Evolutionary conservation across 371 early-diverging fungal genomes (phyloP).

Genomic region (Capniomyces stellatus): DNA sequence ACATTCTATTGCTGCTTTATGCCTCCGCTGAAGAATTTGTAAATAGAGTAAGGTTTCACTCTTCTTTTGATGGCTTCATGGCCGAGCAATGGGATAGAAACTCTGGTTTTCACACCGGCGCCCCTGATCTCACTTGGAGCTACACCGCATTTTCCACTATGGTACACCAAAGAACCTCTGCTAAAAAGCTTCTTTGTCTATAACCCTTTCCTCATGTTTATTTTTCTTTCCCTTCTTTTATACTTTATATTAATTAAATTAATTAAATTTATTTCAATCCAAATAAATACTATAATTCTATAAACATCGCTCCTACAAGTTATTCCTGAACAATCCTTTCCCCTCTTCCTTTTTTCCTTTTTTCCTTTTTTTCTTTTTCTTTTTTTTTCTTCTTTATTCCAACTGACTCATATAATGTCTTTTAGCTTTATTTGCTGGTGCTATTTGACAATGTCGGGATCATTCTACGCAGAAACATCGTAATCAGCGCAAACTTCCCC

Average conservation of each 20-base stretch:
- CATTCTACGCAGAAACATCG: conserved; percentile 16
- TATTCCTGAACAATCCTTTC: no score
- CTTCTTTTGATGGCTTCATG: conserved; percentile 30
- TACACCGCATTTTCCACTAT: conserved; percentile 30
- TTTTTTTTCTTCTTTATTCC: no score
- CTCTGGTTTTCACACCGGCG: conserved; percentile 42
- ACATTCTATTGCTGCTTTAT: conserved; percentile 12
- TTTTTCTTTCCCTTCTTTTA: neutral
- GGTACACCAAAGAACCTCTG: neutral
- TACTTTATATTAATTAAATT: neutral
- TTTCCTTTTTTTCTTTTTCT: no score
- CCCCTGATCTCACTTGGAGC: conserved; percentile 55
- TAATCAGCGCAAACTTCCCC: conserved; percentile 17
- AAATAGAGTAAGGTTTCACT: conserved; percentile 33
- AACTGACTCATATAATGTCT: no score
- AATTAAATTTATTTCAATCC: neutral
- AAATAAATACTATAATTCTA: neutral
- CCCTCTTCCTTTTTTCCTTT: no score
- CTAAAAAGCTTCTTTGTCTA: neutral
- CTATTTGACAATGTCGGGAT: neutral
- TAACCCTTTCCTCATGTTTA: neutral
- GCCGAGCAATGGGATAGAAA: conserved; percentile 43
- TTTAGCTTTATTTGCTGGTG: no score
- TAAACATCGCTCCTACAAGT: neutral
- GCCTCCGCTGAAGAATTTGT: conserved; percentile 35